phyloP scores from a whole-genome alignment of 2,329 filamentous ascomycete genomes.

The Diplodia scrobiculata region DNA sequence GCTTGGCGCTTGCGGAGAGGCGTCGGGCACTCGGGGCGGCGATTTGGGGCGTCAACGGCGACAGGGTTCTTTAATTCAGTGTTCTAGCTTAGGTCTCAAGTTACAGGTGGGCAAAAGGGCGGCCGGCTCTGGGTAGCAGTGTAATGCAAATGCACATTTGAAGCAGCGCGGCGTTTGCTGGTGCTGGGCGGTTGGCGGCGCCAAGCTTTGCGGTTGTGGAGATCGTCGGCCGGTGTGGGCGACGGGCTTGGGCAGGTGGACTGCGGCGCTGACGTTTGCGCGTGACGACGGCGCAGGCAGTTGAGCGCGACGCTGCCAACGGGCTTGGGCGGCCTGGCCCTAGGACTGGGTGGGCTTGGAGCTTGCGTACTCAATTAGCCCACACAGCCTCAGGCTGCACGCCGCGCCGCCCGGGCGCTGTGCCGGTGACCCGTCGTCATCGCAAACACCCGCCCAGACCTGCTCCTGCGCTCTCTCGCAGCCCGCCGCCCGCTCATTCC shows the following conservation, averaged over 20 bases:
- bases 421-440: conserved; percentile 28
- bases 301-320: not conserved
- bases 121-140: not conserved
- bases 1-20: not conserved
- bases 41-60: conserved; percentile 15
- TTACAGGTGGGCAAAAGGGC: conserved; percentile 9
- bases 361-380: conserved; percentile 20
- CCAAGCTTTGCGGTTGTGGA: conserved; percentile 22
- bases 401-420: conserved; percentile 14
- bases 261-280: conserved; percentile 13
- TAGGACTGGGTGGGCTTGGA: conserved; percentile 1
- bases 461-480: conserved; percentile 17
- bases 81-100: not conserved
- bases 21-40: conserved; percentile 12
- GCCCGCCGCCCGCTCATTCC: conserved; percentile 5
- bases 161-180: conserved; percentile 2
- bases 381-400: conserved; percentile 22
- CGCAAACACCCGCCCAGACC: conserved; percentile 14
- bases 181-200: not conserved
- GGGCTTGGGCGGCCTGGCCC: not conserved
- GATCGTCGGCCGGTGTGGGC: conserved; percentile 9
- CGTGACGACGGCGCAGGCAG: not conserved
- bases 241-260: not conserved
- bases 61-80: not conserved
- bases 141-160: conserved; percentile 2